These are phyloP conservation scores for Ascochyta pisi DNA, from an alignment of 2,329 filamentous ascomycete species.

Conservation along the genomic window DNA sequence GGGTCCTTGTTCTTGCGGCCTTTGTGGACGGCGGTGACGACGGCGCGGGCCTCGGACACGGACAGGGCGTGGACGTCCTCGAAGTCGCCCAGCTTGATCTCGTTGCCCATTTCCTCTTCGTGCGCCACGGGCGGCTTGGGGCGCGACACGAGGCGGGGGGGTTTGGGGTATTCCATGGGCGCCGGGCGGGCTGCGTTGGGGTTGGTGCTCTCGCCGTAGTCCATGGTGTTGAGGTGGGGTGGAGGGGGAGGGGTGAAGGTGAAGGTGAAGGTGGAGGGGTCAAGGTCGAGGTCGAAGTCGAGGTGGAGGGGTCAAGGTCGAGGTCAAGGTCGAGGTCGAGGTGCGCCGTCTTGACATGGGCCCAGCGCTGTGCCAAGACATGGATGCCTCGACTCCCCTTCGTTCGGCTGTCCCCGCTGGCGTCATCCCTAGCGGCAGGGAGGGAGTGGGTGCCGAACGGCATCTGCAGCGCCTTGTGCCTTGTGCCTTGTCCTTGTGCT, in stretches of 20 bases:
- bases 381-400: no score
- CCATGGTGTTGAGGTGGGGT: slow-evolving; percentile 32
- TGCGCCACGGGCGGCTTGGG: slow-evolving; percentile 70
- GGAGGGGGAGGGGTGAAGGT: neutral
- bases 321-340: no score
- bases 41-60: slow-evolving; percentile 86
- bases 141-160: slow-evolving; percentile 46
- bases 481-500: no score
- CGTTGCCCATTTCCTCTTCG: slow-evolving; percentile 85
- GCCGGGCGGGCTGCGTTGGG: slow-evolving; percentile 21
- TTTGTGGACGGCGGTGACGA: slow-evolving; percentile 87
- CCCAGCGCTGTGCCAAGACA: no score
- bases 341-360: no score
- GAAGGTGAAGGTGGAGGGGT: neutral
- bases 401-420: no score
- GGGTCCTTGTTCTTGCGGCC: slow-evolving; percentile 76
- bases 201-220: slow-evolving; percentile 35
- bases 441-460: no score
- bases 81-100: slow-evolving; percentile 91
- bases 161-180: slow-evolving; percentile 24
- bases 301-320: no score
- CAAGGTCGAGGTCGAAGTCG: no score
- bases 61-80: slow-evolving; percentile 90
- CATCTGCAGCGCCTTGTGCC: no score
- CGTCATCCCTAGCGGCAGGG: no score